A percentile compares a stretch with the other conserved stretches of the same genome.
Conservation (phyloP, 2,329 filamentous ascomycete genomes). For the Capronia americana region DNA sequence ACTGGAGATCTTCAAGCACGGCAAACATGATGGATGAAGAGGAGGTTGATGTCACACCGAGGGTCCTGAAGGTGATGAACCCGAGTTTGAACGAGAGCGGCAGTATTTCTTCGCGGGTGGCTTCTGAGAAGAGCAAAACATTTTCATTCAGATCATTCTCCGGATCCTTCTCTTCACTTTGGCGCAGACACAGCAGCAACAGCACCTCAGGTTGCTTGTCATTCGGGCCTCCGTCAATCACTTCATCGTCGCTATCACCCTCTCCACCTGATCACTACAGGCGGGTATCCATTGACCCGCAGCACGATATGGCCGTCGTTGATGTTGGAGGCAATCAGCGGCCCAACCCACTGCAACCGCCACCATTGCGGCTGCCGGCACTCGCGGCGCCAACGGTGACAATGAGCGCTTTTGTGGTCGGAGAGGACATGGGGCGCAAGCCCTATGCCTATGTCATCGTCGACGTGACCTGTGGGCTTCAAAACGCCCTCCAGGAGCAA, state of each 20-base stretch:
- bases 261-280: neutral
- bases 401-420: slow-evolving; percentile 25
- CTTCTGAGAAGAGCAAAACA: slow-evolving; percentile 9
- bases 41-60: slow-evolving; percentile 26
- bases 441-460: slow-evolving; percentile 31
- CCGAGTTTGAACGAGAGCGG: slow-evolving; percentile 8
- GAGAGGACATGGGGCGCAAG: slow-evolving; percentile 20
- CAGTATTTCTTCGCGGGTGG: slow-evolving; percentile 15
- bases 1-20: neutral
- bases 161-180: slow-evolving; percentile 29
- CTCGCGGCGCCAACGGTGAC: slow-evolving; percentile 26
- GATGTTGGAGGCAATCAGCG: neutral
- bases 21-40: slow-evolving; percentile 14
- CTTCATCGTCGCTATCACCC: neutral
- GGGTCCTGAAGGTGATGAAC: slow-evolving; percentile 24
- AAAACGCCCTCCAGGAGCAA: slow-evolving; percentile 23
- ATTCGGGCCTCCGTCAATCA: neutral
- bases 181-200: slow-evolving; percentile 20
- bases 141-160: slow-evolving; percentile 29
- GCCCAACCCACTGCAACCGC: slow-evolving; percentile 18
- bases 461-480: slow-evolving; percentile 19
- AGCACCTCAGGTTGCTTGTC: slow-evolving; percentile 16
- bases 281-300: slow-evolving; percentile 1
- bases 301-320: neutral
- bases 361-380: slow-evolving; percentile 14